Evolutionary conservation across 129 eudicot species (phyloP).

Genomic region (carrot (Daucus carota)): DNA sequence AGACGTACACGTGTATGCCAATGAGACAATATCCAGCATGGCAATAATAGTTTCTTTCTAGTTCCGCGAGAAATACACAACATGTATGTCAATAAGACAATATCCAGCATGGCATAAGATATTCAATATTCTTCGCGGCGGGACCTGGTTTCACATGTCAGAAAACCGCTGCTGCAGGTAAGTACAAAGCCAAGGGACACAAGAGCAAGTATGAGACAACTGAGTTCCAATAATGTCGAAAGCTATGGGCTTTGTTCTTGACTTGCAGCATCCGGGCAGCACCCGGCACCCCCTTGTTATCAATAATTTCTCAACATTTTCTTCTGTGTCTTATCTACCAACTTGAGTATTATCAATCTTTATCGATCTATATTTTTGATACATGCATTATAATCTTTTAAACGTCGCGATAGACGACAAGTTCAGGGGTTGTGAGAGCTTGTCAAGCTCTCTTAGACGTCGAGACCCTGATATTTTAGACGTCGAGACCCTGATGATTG

Average conservation of each 20-base stretch:
- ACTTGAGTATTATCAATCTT: background rate
- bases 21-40: too few relatives aligned
- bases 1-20: too few relatives aligned
- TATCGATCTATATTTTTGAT: background rate
- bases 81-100: background rate
- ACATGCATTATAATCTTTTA: background rate
- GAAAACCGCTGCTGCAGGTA: background rate
- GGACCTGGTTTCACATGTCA: conserved; percentile 16
- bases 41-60: too few relatives aligned
- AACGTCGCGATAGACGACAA: too few relatives aligned
- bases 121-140: background rate
- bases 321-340: conserved; percentile 1
- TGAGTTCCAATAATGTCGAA: conserved; percentile 6
- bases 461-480: background rate
- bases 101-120: background rate
- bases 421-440: background rate
- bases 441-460: background rate
- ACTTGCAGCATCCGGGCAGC: conserved; percentile 5
- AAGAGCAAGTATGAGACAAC: background rate
- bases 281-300: background rate
- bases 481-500: background rate
- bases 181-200: conserved; percentile 9
- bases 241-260: conserved; percentile 8
- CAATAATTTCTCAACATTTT: background rate
- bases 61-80: too few relatives aligned